A percentile compares a stretch with the other conserved stretches of the same genome.
These are phyloP conservation scores for Daldinia caldariorum DNA, from an alignment of 495 filamentous ascomycete genomes.

Conservation along the genomic window DNA sequence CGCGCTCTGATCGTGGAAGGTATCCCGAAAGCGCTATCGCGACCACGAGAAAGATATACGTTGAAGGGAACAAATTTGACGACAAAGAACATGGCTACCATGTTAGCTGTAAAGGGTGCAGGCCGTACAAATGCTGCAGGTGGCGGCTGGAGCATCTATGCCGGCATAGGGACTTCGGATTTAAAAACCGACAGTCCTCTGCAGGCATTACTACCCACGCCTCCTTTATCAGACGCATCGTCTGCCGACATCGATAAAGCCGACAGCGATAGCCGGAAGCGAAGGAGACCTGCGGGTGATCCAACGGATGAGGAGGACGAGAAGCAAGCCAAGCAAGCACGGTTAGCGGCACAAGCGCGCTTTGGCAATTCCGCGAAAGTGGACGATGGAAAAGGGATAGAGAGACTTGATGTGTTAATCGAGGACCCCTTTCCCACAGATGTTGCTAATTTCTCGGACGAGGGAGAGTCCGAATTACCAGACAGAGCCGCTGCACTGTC, in stretches of 20 bases:
- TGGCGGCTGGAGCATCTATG: slow-evolving; percentile 83
- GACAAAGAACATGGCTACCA: slow-evolving; percentile 71
- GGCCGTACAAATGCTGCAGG: slow-evolving; percentile 72
- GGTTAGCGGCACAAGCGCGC: slow-evolving; percentile 60
- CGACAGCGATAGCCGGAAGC: slow-evolving; percentile 4
- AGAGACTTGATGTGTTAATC: slow-evolving; percentile 68
- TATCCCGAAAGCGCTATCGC: slow-evolving; percentile 79
- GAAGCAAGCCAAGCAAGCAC: slow-evolving; percentile 54
- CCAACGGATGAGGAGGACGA: slow-evolving; percentile 48
- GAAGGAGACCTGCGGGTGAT: slow-evolving; percentile 36
- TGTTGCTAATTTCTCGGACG: slow-evolving; percentile 33
- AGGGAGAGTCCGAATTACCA: slow-evolving; percentile 34
- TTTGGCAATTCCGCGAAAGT: slow-evolving; percentile 63
- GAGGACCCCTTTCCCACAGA: slow-evolving; percentile 64
- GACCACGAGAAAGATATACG: slow-evolving; percentile 71
- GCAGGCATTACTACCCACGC: slow-evolving; percentile 58
- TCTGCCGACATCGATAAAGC: slow-evolving; percentile 28
- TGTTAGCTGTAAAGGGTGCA: slow-evolving; percentile 71
- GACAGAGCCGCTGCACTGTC: slow-evolving; percentile 43
- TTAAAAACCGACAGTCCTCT: slow-evolving; percentile 65
- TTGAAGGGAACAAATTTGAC: slow-evolving; percentile 71
- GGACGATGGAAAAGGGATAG: slow-evolving; percentile 66
- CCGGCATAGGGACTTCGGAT: slow-evolving; percentile 61
- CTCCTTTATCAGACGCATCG: slow-evolving; percentile 50
- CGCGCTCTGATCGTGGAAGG: slow-evolving; percentile 75